Conservation (phyloP, 1,284 basidiomycete species). For the Cutaneotrichosporon daszewskae region DNA sequence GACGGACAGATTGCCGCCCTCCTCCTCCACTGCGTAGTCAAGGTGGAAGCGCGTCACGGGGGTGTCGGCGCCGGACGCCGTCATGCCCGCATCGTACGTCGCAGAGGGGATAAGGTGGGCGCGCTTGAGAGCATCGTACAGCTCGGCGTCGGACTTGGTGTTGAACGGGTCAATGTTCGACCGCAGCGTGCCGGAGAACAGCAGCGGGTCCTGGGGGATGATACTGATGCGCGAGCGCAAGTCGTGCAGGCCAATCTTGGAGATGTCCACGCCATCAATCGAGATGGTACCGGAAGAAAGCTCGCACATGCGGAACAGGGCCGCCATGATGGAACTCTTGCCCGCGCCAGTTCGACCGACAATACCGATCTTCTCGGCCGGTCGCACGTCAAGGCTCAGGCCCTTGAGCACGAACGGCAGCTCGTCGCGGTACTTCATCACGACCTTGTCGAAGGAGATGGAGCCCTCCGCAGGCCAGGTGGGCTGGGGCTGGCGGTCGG, state of each 20-base stretch:
- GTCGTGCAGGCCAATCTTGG: slow-evolving; percentile 53
- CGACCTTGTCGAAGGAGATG: slow-evolving; percentile 47
- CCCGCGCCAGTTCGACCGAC: slow-evolving; percentile 54
- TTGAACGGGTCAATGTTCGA: slow-evolving; percentile 69
- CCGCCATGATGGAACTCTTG: slow-evolving; percentile 56
- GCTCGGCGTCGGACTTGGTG: slow-evolving; percentile 62
- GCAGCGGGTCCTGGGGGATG: slow-evolving; percentile 76
- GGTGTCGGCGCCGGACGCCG: slow-evolving; percentile 21
- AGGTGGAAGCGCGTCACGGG: slow-evolving; percentile 60
- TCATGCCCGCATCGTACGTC: slow-evolving; percentile 8
- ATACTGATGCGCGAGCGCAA: slow-evolving; percentile 53
- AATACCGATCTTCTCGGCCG: slow-evolving; percentile 54
- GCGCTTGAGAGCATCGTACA: slow-evolving; percentile 77
- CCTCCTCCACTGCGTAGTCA: slow-evolving; percentile 74
- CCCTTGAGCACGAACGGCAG: slow-evolving; percentile 55
- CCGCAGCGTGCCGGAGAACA: slow-evolving; percentile 57
- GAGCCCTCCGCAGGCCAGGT: slow-evolving; percentile 59
- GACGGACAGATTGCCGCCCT: slow-evolving; percentile 70
- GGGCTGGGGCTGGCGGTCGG: slow-evolving; percentile 55
- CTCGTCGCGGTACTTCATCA: slow-evolving; percentile 51
- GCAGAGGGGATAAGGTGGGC: slow-evolving; percentile 59
- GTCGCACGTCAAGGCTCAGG: slow-evolving; percentile 52
- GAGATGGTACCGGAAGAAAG: slow-evolving; percentile 45
- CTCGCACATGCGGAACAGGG: slow-evolving; percentile 51
- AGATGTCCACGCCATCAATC: slow-evolving; percentile 50